phyloP scores from a whole-genome alignment of 345 rosid species.

The Citrus maxima region DNA sequence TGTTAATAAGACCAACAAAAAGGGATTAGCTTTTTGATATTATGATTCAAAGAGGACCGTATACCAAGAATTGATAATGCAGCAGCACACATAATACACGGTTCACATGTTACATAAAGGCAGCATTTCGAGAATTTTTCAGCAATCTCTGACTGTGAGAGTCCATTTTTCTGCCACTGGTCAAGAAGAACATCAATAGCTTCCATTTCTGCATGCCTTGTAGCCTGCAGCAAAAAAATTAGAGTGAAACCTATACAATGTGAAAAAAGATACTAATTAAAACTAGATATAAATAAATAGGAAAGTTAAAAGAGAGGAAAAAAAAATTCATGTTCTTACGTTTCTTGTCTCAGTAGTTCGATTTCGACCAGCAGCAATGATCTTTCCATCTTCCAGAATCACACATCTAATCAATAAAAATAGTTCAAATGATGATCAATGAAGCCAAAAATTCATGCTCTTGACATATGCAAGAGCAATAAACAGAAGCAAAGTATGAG shows the following conservation, averaged over 20 bases:
- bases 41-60: neutral
- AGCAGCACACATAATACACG: constrained; percentile 92
- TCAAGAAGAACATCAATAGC: constrained; percentile 69
- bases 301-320: neutral
- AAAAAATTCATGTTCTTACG: constrained; percentile 15
- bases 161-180: constrained; percentile 57
- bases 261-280: neutral
- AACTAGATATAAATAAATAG: neutral
- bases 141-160: constrained; percentile 53
- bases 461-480: neutral
- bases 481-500: neutral
- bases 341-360: constrained; percentile 40
- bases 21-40: neutral
- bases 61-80: constrained; percentile 77
- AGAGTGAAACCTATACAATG: neutral
- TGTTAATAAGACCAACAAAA: neutral
- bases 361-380: constrained; percentile 47
- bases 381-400: constrained; percentile 35
- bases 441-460: neutral
- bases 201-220: constrained; percentile 97
- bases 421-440: neutral
- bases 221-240: constrained; percentile 31
- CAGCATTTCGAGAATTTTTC: constrained; percentile 55
- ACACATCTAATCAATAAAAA: constrained; percentile 33
- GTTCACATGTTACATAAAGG: constrained; percentile 89